Conservation (phyloP, 805 yeast species). For the Starmera quercuum region DNA sequence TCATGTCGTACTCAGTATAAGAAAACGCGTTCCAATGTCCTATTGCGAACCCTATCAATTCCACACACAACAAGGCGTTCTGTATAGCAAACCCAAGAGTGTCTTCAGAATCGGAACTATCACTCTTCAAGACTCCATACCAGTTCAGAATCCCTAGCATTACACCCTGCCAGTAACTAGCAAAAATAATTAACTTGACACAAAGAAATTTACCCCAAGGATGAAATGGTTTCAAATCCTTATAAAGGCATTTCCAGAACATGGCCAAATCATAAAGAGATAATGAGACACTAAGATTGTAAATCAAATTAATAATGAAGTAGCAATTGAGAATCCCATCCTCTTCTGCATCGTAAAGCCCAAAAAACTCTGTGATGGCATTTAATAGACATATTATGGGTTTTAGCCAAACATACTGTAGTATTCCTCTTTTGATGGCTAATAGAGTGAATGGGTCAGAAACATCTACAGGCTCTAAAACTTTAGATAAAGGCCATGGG, state of each 20-base stretch:
- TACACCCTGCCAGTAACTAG: constrained; percentile 93
- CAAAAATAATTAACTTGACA: constrained; percentile 89
- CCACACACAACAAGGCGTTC: constrained; percentile 73
- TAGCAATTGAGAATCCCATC: constrained; percentile 42
- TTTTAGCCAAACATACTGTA: constrained; percentile 94
- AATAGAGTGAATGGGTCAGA: constrained; percentile 80
- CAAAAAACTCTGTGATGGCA: constrained; percentile 36
- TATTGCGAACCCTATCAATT: constrained; percentile 76
- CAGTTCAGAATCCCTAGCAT: constrained; percentile 45
- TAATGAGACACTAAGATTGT: constrained; percentile 73
- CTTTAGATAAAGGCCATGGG: constrained; percentile 42
- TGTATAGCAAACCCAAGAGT: constrained; percentile 55
- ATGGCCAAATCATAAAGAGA: constrained; percentile 81
- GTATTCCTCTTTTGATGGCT: constrained; percentile 70
- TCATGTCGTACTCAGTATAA: constrained; percentile 59
- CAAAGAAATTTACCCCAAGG: constrained; percentile 93
- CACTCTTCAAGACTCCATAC: constrained; percentile 32
- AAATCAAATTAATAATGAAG: constrained; percentile 59
- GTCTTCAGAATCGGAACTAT: constrained; percentile 23
- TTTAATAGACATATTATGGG: constrained; percentile 67
- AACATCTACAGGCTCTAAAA: constrained; percentile 60
- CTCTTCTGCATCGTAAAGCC: constrained; percentile 43
- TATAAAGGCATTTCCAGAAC: constrained; percentile 87
- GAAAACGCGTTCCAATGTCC: constrained; percentile 88
- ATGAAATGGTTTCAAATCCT: constrained; percentile 66